Evolutionary conservation across 345 rosid genomes (phyloP).

Genomic region (Geranium brycei): DNA sequence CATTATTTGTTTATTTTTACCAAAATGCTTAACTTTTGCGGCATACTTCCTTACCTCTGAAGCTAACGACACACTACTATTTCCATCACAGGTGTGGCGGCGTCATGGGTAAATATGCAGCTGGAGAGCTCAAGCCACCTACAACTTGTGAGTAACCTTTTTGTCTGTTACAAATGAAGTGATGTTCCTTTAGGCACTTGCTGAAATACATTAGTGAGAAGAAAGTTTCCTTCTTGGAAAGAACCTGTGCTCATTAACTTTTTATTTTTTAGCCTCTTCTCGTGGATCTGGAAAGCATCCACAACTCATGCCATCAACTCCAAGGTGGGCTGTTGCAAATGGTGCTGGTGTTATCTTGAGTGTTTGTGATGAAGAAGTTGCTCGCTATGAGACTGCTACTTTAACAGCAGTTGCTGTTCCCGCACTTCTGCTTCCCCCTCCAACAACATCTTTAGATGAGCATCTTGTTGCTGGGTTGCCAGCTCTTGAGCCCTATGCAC

Average conservation of each 20-base stretch:
- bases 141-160: conserved; percentile 47
- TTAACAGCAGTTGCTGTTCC: conserved; percentile 94
- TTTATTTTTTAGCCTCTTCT: conserved; percentile 39
- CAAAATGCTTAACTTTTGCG: no score
- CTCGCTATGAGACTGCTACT: conserved; percentile 88
- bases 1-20: no score
- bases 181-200: no score
- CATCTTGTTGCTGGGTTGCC: conserved; percentile 97
- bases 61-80: conserved; percentile 1
- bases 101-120: conserved; percentile 94
- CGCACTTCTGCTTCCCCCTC: conserved; percentile 95
- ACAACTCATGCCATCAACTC: conserved; percentile 82
- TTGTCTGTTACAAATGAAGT: background rate
- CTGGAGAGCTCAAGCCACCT: conserved; percentile 97
- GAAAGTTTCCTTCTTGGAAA: no score
- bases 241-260: no score
- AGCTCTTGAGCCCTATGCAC: conserved; percentile 94
- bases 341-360: conserved; percentile 97
- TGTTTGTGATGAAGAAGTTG: conserved; percentile 95
- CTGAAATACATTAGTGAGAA: no score
- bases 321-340: conserved; percentile 98
- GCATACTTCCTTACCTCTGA: no score
- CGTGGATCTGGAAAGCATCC: conserved; percentile 98
- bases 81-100: conserved; percentile 77
- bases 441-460: conserved; percentile 87